These are phyloP conservation scores for Thermochaetoides thermophila DNA, from an alignment of 495 filamentous ascomycete species.

Conservation along the genomic window DNA sequence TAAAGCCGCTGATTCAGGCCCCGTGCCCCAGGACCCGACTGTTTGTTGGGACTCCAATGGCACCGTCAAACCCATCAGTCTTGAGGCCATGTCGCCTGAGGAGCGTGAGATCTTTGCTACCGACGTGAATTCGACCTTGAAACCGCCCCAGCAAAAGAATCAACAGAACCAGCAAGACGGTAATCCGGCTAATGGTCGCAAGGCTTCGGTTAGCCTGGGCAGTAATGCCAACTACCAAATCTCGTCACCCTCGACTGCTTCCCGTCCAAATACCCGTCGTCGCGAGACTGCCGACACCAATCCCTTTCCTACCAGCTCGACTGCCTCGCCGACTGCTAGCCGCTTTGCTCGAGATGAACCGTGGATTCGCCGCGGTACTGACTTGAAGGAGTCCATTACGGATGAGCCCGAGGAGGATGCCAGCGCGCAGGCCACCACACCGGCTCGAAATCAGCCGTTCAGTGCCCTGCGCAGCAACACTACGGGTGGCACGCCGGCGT, in stretches of 20 bases:
- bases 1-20: conserved; percentile 53
- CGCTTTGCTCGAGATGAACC: conserved; percentile 34
- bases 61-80: conserved; percentile 51
- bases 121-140: conserved; percentile 86
- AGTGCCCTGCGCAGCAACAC: conserved; percentile 60
- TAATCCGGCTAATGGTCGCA: conserved; percentile 45
- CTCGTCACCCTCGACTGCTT: conserved; percentile 46
- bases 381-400: conserved; percentile 30
- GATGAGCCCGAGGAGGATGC: conserved; percentile 35
- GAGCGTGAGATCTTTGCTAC: conserved; percentile 74
- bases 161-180: conserved; percentile 40
- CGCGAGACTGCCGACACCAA: conserved; percentile 81
- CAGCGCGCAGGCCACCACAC: conserved; percentile 4
- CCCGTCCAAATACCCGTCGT: conserved; percentile 58
- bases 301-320: conserved; percentile 37
- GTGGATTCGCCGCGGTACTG: conserved; percentile 62
- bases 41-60: conserved; percentile 83
- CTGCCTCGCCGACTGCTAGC: conserved; percentile 36
- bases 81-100: conserved; percentile 64
- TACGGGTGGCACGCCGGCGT: conserved; percentile 16
- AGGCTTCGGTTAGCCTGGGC: conserved; percentile 56
- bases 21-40: conserved; percentile 39
- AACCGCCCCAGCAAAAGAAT: conserved; percentile 67
- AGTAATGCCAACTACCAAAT: conserved; percentile 30
- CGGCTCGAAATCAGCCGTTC: conserved; percentile 35